A percentile compares a stretch with the other conserved stretches of the same genome.
These are phyloP conservation scores for Botryotinia convoluta DNA, from an alignment of 2,329 filamentous ascomycete genomes.

Conservation along the genomic window DNA sequence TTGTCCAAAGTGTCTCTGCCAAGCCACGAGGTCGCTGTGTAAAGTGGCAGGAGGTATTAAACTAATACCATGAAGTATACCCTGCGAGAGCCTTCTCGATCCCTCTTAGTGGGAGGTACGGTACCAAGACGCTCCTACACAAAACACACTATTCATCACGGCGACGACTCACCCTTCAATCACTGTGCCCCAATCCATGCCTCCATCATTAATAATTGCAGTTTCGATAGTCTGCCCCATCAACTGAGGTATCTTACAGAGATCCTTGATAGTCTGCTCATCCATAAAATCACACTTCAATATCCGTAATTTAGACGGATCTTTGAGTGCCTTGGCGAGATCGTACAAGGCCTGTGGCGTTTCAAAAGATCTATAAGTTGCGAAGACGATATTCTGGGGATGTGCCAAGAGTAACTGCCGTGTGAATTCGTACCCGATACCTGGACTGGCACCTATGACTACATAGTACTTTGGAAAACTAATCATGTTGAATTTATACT, in stretches of 20 bases:
- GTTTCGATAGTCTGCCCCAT: neutral
- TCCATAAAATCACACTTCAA: slow-evolving; percentile 51
- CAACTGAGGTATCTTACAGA: slow-evolving; percentile 48
- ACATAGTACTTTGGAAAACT: slow-evolving; percentile 31
- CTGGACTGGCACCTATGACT: slow-evolving; percentile 46
- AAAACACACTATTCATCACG: neutral
- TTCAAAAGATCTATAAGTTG: slow-evolving; percentile 42
- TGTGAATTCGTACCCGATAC: slow-evolving; percentile 46
- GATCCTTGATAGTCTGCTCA: slow-evolving; percentile 48
- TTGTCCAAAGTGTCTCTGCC: neutral
- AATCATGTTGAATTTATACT: neutral
- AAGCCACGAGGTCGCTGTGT: neutral
- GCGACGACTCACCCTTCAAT: neutral
- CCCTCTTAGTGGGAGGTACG: neutral
- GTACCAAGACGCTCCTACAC: neutral
- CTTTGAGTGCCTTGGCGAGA: neutral
- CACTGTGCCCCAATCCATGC: slow-evolving; percentile 5
- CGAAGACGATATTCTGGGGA: slow-evolving; percentile 45
- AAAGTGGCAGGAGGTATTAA: fast-evolving
- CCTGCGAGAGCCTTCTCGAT: neutral
- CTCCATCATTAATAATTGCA: slow-evolving; percentile 4
- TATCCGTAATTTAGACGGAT: slow-evolving; percentile 21
- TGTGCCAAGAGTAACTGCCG: slow-evolving; percentile 39
- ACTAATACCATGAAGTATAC: neutral
- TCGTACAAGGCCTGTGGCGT: neutral